Base-by-base conservation (phyloP, 2,329 filamentous ascomycete species). In the Colletotrichum tropicale region DNA sequence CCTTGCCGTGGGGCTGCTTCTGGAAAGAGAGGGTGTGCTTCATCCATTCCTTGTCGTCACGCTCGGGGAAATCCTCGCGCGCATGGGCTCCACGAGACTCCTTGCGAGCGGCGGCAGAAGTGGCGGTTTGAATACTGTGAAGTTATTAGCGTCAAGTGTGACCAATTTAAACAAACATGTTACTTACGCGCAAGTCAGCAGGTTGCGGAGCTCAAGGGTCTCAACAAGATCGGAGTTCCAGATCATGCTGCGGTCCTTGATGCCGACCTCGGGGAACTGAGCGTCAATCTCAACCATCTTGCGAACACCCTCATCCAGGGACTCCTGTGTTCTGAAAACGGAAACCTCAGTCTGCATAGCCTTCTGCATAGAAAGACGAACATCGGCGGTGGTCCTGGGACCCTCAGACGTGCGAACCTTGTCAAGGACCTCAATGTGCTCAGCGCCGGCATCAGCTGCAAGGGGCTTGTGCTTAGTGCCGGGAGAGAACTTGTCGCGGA, bases 181-280 rank as follows among this genome's bases (percentile, higher is more conserved):
- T 43, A 94, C 94, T 89, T 93, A 95, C 92, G 96, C 96, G 93
- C 97, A 98, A 82, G 97, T 98, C 84, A 99, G 89, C 82, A 99
- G 87, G 87, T 99, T 99, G 83, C 96, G 92, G 83, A 98, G 90
- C 88, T 99, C 97, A 72, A 99, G 92, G 9, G 96, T 98, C 91
- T 98, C 96, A 77, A 98, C 95, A 52, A 98, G 92, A 83, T 98
- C 96, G 28, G 95, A 96, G 93, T 98, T 98, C 96, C 96, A 98
- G 89, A 98, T 98, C 96, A 98, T 98, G 91, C 95, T 98, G 86
- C 97, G 94, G 87, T 98, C 96, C 92, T 98, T 98, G 88, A 95
- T 98, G 83, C 95, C 95, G 80, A 98, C 94, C 83, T 98, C 90
- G 81, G 90, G 87, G 88, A 94, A 98, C 82, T 89, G 91, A 81